phyloP scores from a whole-genome alignment of 2,329 filamentous ascomycete genomes.

The Pochonia chlamydosporia region DNA sequence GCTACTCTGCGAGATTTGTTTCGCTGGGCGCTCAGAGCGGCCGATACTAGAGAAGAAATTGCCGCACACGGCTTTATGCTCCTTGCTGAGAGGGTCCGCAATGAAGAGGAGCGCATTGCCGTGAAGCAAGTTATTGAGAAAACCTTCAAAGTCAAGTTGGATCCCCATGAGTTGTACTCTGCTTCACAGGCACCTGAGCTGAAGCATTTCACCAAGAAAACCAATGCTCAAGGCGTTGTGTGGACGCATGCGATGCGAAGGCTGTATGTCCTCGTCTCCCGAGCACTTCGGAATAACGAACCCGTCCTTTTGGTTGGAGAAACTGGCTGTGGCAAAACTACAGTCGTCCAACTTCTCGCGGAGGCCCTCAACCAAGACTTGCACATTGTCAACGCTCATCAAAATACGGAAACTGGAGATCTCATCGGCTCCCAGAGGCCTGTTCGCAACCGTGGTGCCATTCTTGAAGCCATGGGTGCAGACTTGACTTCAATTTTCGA shows the following conservation, averaged over 20 bases:
- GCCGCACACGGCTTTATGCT: slow-evolving; percentile 95
- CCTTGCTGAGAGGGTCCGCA: slow-evolving; percentile 88
- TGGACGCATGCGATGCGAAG: slow-evolving; percentile 96
- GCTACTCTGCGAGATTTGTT: slow-evolving; percentile 95
- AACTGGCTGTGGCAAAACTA: slow-evolving; percentile 97
- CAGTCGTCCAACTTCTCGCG: slow-evolving; percentile 86
- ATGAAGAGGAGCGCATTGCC: slow-evolving; percentile 74
- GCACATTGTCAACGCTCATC: slow-evolving; percentile 92
- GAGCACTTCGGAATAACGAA: slow-evolving; percentile 83
- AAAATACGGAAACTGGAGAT: slow-evolving; percentile 96
- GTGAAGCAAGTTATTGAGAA: slow-evolving; percentile 86
- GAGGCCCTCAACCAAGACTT: slow-evolving; percentile 71
- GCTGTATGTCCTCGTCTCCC: slow-evolving; percentile 81
- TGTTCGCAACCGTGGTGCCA: slow-evolving; percentile 73
- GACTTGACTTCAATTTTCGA: slow-evolving; percentile 49
- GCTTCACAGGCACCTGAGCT: slow-evolving; percentile 51
- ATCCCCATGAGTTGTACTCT: slow-evolving; percentile 69
- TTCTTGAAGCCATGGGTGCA: slow-evolving; percentile 59
- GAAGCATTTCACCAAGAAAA: slow-evolving; percentile 36
- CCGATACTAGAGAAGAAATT: slow-evolving; percentile 81
- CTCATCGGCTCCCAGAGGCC: slow-evolving; percentile 93
- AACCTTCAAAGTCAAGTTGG: slow-evolving; percentile 80
- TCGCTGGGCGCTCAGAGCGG: slow-evolving; percentile 82
- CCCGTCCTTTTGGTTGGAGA: slow-evolving; percentile 93
- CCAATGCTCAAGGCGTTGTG: slow-evolving; percentile 63